Conservation (phyloP, 495 filamentous ascomycete species). For the Platismatia glauca region DNA sequence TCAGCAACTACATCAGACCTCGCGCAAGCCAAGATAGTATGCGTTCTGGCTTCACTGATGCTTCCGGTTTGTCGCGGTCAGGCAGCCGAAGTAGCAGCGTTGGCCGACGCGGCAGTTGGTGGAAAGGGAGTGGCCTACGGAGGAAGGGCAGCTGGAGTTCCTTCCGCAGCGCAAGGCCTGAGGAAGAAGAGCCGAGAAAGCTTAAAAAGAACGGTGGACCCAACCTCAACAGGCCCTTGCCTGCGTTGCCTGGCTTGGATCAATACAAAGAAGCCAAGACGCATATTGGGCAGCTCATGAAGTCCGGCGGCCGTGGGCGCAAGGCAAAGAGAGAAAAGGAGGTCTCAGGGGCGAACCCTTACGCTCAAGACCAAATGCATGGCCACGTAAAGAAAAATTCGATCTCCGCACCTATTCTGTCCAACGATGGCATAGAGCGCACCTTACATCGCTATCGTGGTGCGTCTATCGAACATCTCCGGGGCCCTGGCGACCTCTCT, state of each 20-base stretch:
- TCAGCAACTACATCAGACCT: constrained; percentile 23
- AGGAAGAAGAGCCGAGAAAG: constrained; percentile 17
- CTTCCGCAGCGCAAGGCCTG: constrained; percentile 22
- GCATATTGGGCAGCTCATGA: constrained; percentile 24
- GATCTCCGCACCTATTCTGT: constrained; percentile 11
- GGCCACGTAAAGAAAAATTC: constrained; percentile 14
- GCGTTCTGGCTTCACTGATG: constrained; percentile 13
- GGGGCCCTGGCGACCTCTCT: neutral
- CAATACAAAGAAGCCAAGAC: constrained; percentile 25
- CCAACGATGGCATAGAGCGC: constrained; percentile 15
- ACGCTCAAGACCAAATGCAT: constrained; percentile 14
- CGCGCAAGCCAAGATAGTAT: constrained; percentile 21
- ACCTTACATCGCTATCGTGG: constrained; percentile 14
- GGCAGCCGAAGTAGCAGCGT: constrained; percentile 23
- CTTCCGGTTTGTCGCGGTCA: constrained; percentile 11
- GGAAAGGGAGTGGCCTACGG: constrained; percentile 19
- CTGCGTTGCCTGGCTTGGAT: constrained; percentile 25
- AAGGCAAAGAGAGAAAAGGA: constrained; percentile 12
- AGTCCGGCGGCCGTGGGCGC: constrained; percentile 15
- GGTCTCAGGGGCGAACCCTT: constrained; percentile 1
- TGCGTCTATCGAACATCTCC: neutral
- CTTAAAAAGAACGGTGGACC: constrained; percentile 17
- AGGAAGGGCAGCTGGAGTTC: constrained; percentile 25
- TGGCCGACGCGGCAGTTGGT: constrained; percentile 22
- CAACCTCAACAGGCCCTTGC: constrained; percentile 24